phyloP scores from a whole-genome alignment of 768 basidiomycete genomes.

The Phanerochaete sordida region DNA sequence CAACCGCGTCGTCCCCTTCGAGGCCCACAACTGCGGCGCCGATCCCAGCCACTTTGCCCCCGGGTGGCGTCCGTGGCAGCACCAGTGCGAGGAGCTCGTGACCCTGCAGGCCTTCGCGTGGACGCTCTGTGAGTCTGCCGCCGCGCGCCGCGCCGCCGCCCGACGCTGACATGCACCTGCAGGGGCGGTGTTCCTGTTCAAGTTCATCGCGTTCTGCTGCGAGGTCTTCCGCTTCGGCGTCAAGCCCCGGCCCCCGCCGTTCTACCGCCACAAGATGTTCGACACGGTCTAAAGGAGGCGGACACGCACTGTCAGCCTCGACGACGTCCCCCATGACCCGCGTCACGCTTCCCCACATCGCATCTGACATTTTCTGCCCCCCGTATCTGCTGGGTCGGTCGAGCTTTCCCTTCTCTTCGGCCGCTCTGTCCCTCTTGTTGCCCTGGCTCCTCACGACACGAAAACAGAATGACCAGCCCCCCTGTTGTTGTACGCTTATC shows the following conservation, averaged over 20 bases:
- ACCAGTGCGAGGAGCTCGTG: constrained; percentile 5
- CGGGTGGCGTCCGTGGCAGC: not conserved
- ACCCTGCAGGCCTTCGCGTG: constrained; percentile 7
- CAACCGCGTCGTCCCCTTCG: constrained; percentile 10
- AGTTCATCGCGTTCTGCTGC: not conserved
- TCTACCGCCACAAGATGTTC: constrained; percentile 3
- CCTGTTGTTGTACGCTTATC: not conserved
- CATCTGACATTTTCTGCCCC: not conserved
- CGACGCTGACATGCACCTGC: not conserved
- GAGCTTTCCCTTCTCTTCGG: not conserved
- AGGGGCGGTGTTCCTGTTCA: constrained; percentile 6
- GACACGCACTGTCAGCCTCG: not conserved
- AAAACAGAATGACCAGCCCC: not conserved
- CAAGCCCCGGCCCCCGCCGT: not conserved
- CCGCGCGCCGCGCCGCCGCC: not conserved
- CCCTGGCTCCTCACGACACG: not conserved
- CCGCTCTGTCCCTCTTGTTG: not conserved
- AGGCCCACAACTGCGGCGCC: constrained; percentile 1
- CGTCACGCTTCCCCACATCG: not conserved
- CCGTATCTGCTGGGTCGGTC: not conserved
- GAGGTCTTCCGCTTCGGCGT: constrained; percentile 2
- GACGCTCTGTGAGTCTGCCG: constrained; percentile 4
- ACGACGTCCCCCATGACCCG: not conserved
- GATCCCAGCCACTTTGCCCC: not conserved
- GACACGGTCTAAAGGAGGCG: not conserved